phyloP scores from a whole-genome alignment of 768 basidiomycete genomes.

The Botryobasidium botryosum region DNA sequence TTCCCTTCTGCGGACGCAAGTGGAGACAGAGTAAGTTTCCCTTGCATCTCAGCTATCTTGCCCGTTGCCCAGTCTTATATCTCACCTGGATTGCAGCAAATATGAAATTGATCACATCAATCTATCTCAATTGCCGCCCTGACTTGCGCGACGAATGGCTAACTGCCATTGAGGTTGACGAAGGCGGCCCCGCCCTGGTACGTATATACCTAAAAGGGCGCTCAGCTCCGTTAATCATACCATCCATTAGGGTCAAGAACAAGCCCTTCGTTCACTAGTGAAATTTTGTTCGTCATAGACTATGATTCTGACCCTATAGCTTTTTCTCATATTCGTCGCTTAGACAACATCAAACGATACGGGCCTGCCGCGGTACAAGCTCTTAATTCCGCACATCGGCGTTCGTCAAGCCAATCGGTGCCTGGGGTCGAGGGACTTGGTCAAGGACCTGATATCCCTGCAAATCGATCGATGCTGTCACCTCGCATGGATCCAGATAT shows the following conservation, averaged over 20 bases:
- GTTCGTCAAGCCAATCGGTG: constrained; percentile 71
- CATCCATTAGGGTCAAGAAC: constrained; percentile 65
- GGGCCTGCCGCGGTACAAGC: constrained; percentile 35
- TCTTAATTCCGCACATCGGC: constrained; percentile 47
- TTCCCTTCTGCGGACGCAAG: constrained; percentile 92
- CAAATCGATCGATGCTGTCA: constrained; percentile 59
- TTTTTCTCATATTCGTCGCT: not conserved
- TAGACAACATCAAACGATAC: constrained; percentile 87
- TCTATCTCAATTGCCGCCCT: constrained; percentile 93
- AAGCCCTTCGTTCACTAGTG: constrained; percentile 81
- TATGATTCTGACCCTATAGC: not conserved
- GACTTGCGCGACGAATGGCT: constrained; percentile 98
- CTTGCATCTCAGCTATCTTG: not conserved
- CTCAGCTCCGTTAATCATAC: not conserved
- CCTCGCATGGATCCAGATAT: constrained; percentile 73
- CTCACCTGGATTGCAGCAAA: constrained; percentile 41
- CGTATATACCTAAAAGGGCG: constrained; percentile 10
- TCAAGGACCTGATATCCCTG: constrained; percentile 54
- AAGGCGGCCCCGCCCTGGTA: constrained; percentile 81
- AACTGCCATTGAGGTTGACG: constrained; percentile 81
- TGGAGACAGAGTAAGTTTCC: constrained; percentile 77
- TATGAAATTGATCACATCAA: constrained; percentile 99
- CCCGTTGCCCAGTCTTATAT: not conserved
- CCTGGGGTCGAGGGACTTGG: constrained; percentile 53
- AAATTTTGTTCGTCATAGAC: constrained; percentile 63